Evolutionary conservation across 192 early-diverging fungal species (phyloP).

Genomic region (Gaertneriomyces semiglobifer): DNA sequence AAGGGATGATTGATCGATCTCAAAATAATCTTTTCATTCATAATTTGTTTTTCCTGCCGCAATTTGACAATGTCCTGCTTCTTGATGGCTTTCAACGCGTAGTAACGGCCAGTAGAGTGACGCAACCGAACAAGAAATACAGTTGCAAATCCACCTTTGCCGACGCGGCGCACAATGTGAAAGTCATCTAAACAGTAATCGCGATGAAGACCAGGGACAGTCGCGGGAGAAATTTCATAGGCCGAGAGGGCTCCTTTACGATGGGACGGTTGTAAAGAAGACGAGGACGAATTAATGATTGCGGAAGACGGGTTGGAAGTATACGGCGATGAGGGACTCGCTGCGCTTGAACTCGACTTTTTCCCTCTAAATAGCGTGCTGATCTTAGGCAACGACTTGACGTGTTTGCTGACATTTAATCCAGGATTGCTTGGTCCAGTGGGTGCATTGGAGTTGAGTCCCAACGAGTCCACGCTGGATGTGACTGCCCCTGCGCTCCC

Average conservation of each 20-base stretch:
- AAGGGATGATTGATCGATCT: slow-evolving; percentile 46
- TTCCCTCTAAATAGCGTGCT: slow-evolving; percentile 23
- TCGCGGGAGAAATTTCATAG: slow-evolving; percentile 43
- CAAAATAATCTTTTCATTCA: slow-evolving; percentile 59
- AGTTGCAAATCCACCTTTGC: slow-evolving; percentile 55
- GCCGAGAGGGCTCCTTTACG: slow-evolving; percentile 43
- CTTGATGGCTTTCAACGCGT: slow-evolving; percentile 57
- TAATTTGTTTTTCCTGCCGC: slow-evolving; percentile 54
- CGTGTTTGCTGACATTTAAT: slow-evolving; percentile 12
- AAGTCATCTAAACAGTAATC: slow-evolving; percentile 48
- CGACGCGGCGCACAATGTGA: slow-evolving; percentile 45
- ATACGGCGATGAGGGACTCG: slow-evolving; percentile 15
- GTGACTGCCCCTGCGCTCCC: not conserved
- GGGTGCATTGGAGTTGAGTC: not conserved
- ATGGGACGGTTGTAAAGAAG: not conserved
- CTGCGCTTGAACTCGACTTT: slow-evolving; percentile 15
- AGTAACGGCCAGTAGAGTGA: slow-evolving; percentile 49
- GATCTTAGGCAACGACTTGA: slow-evolving; percentile 31
- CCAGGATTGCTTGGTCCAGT: not conserved
- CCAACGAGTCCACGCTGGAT: slow-evolving; percentile 15
- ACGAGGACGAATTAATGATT: not conserved
- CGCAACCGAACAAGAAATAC: slow-evolving; percentile 50
- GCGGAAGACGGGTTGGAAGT: not conserved
- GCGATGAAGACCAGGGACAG: slow-evolving; percentile 23
- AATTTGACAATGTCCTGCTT: slow-evolving; percentile 52